Conservation (phyloP, 2,329 filamentous ascomycete genomes). For the Penicillium verrucosum region DNA sequence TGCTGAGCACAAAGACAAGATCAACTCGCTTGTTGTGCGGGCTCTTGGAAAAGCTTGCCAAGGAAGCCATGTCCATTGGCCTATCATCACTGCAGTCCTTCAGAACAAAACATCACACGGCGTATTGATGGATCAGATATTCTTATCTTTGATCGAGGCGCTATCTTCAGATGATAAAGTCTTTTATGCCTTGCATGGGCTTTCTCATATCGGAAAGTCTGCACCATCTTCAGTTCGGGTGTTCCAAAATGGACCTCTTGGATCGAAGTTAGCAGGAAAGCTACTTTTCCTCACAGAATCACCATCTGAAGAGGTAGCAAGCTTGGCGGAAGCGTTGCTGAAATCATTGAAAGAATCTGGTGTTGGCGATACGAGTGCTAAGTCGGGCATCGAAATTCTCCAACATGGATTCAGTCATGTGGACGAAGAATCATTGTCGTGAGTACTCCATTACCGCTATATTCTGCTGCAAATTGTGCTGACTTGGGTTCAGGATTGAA, state of each 20-base stretch:
- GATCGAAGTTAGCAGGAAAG: conserved; percentile 51
- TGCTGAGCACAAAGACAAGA: conserved; percentile 32
- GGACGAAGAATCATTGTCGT: conserved; percentile 45
- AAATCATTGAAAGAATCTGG: conserved; percentile 33
- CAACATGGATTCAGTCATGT: conserved; percentile 50
- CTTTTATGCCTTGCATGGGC: conserved; percentile 42
- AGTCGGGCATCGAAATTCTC: conserved; percentile 53
- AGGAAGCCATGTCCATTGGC: conserved; percentile 39
- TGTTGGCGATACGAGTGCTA: conserved; percentile 41
- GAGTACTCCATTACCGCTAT: conserved; percentile 29
- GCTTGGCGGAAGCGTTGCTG: conserved; percentile 37
- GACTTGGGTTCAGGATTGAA: conserved; percentile 45
- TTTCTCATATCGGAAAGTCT: conserved; percentile 44
- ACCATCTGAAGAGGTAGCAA: conserved; percentile 49
- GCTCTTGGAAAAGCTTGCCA: conserved; percentile 36
- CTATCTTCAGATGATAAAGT: conserved; percentile 40
- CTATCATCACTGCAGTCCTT: conserved; percentile 37
- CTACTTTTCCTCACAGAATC: conserved; percentile 55
- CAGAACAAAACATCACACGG: conserved; percentile 37
- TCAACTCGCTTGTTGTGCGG: conserved; percentile 36
- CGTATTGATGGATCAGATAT: conserved; percentile 35
- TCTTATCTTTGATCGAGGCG: conserved; percentile 39
- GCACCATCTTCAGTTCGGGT: conserved; percentile 41
- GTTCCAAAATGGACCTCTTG: conserved; percentile 46
- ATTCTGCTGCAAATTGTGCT: conserved; percentile 17